phyloP scores from a whole-genome alignment of 2,329 filamentous ascomycete genomes.

The Curvularia eragrostidis region DNA sequence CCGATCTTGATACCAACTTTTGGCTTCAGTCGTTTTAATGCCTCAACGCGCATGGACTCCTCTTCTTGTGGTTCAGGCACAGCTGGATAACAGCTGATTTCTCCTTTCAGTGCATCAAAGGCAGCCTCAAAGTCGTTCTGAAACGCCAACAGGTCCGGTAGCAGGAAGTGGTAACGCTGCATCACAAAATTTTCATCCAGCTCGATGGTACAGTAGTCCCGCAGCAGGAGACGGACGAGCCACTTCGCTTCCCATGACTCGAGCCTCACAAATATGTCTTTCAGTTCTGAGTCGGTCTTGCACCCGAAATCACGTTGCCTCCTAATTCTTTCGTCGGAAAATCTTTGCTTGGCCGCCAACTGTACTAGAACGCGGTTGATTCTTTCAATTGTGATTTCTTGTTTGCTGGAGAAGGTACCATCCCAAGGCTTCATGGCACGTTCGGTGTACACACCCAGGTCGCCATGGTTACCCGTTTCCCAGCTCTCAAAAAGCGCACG shows the following conservation, averaged over 20 bases:
- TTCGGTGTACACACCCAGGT: constrained; percentile 76
- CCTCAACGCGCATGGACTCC: constrained; percentile 45
- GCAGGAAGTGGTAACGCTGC: constrained; percentile 68
- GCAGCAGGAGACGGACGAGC: constrained; percentile 82
- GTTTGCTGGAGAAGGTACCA: constrained; percentile 43
- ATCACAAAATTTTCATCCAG: constrained; percentile 66
- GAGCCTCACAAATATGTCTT: constrained; percentile 53
- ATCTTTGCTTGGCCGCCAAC: constrained; percentile 72
- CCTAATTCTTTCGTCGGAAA: constrained; percentile 67
- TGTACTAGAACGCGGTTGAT: constrained; percentile 70
- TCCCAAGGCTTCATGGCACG: constrained; percentile 67
- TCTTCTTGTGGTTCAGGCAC: constrained; percentile 45
- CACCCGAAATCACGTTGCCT: constrained; percentile 28
- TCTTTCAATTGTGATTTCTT: constrained; percentile 68
- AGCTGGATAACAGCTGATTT: constrained; percentile 49
- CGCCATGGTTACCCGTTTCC: constrained; percentile 63
- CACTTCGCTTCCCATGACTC: constrained; percentile 79
- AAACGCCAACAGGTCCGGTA: constrained; percentile 74
- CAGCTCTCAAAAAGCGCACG: constrained; percentile 69
- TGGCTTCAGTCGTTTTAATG: constrained; percentile 49
- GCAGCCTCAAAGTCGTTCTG: constrained; percentile 71
- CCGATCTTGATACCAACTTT: constrained; percentile 55
- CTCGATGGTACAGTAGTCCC: constrained; percentile 72
- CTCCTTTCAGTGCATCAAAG: constrained; percentile 59
- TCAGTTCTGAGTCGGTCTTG: constrained; percentile 35